Evolutionary conservation across 2,329 filamentous ascomycete species (phyloP), one percentile per base, ranked within the genome.

Genomic region (Bisporella sp.): DNA sequence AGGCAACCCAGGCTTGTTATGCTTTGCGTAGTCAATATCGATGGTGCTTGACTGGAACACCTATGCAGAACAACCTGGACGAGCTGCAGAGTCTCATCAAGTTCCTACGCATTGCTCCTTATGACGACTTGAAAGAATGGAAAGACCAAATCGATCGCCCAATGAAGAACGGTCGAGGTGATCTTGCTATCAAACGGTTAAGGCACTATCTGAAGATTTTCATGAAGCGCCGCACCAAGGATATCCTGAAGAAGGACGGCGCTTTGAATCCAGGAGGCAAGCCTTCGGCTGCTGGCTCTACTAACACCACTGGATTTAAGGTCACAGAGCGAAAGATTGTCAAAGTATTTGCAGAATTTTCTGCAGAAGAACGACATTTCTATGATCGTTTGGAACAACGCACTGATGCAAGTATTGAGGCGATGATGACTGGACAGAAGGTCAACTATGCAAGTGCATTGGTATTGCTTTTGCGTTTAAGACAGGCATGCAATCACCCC

Each of bases 191-290:
- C 66, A 80, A 84, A 46, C 81, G 93, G 42, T 73, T 99, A 32
- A 90, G 96, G 59, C 82, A 86, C 50, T 82, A 95, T 54, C 73
- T 99, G 4, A 85, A 87, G 49, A 92, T 90, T 49, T 96, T 96
- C 71, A 99, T 99, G 93, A 96, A 97, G 73, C 84, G 93, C n/a
- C 83, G 93, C 41, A 97, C 91, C 6, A 99, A 99, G 69, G 90
- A 96, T 28, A 89, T 99, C n/a, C 72, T 99, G 54, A 96, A 93
- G 69, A 78, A 89, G 59, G 89, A 89, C 8, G 88, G 89, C 8
- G 89, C 88, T 1, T 72, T 95, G 13, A 87, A 87, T 53, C 84
- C 87, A 30, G 87, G 87, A 37, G 83, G 85, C 47, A 87, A 89
- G 64, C 60, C 68, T 57, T 70, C 73, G 55, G 65, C 66, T 67